Percentiles rank a stretch among this genome's conserved stretches.
These are phyloP conservation scores for Nymphaea thermarum DNA, from an alignment of 164 flowering plant species.

Conservation along the genomic window DNA sequence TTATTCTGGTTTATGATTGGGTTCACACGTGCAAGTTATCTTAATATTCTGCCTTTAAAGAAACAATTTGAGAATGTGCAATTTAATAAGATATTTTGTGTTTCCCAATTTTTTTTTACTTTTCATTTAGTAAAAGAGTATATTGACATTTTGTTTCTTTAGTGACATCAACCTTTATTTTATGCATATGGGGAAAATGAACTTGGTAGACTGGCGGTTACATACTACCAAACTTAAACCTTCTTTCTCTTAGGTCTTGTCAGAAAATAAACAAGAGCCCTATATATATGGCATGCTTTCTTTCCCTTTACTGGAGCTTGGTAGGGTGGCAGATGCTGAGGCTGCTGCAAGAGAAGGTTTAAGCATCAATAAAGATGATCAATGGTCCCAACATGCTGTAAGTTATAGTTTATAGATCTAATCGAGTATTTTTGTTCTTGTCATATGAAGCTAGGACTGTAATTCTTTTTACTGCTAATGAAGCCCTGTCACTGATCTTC, in stretches of 20 bases:
- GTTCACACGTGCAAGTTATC: background rate
- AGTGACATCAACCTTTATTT: background rate
- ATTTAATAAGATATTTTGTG: background rate
- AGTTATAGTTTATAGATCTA: constrained; percentile 10
- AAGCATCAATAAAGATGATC: constrained; percentile 59
- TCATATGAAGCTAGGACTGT: too few relatives aligned
- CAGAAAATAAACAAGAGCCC: constrained; percentile 39
- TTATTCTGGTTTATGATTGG: background rate
- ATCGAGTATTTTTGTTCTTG: background rate
- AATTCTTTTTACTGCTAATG: too few relatives aligned
- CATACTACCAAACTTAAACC: background rate
- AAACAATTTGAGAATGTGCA: background rate
- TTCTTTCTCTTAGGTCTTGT: constrained; percentile 38
- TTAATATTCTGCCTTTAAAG: background rate
- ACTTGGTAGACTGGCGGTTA: too few relatives aligned
- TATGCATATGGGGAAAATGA: too few relatives aligned
- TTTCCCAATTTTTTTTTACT: background rate
- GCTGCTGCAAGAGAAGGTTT: constrained; percentile 66
- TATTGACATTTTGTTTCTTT: background rate
- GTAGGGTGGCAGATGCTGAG: constrained; percentile 65
- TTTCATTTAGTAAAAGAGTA: background rate
- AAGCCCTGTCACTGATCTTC: too few relatives aligned
- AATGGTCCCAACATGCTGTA: constrained; percentile 87
- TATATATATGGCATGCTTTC: constrained; percentile 88
- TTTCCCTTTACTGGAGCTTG: constrained; percentile 79